Conservation (phyloP, 73 alveolate genomes). For the Urostyla sp. region DNA sequence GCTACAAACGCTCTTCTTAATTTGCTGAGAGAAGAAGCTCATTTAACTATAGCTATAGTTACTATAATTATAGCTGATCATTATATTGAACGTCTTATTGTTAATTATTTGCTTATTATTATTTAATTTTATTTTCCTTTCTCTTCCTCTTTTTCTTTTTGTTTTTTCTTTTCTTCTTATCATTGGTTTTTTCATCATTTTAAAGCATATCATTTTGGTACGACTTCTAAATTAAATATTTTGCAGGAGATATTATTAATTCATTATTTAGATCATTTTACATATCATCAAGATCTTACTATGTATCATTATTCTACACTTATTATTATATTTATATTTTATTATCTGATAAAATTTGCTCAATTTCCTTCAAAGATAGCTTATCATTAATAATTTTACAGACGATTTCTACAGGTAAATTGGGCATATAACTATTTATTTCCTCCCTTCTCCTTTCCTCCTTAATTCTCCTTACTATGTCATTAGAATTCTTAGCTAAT, state of each 20-base stretch:
- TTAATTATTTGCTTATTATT: no score
- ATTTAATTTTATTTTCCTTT: conserved; percentile 34
- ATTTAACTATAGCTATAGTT: no score
- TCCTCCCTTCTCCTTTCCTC: conserved; percentile 19
- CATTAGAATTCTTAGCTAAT: neutral
- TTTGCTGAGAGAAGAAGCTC: no score
- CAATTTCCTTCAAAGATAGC: conserved; percentile 26
- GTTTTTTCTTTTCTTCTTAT: conserved; percentile 52
- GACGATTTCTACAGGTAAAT: conserved; percentile 28
- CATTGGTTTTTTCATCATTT: conserved; percentile 7
- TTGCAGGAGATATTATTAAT: conserved; percentile 35
- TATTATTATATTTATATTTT: neutral
- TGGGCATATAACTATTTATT: conserved; percentile 13
- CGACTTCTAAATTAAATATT: conserved; percentile 3
- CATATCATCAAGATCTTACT: neutral
- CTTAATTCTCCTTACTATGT: neutral
- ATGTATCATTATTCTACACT: neutral
- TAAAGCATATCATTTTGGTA: neutral
- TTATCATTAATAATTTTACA: conserved; percentile 29
- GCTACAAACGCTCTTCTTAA: no score
- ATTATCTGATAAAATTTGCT: neutral
- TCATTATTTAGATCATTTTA: conserved; percentile 24
- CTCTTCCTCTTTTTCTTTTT: conserved; percentile 42
- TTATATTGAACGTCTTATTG: no score
- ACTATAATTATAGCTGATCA: no score